phyloP scores from a whole-genome alignment of 2,329 filamentous ascomycete genomes.

The Myriosclerotinia duriaeana region DNA sequence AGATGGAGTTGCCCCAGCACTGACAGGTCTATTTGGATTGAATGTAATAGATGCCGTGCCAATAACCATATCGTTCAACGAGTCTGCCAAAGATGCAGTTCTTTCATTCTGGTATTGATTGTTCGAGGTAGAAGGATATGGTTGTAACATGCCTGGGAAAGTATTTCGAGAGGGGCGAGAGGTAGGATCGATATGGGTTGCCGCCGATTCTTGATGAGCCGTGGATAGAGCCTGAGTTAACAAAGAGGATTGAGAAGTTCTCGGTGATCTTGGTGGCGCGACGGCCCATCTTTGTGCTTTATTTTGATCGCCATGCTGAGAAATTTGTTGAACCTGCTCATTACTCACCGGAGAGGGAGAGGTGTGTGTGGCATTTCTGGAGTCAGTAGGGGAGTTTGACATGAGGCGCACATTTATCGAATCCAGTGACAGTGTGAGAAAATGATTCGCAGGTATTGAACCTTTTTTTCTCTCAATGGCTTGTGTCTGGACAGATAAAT shows the following conservation, averaged over 20 bases:
- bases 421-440: constrained; percentile 36
- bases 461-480: constrained; percentile 26
- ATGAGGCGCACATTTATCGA: constrained; percentile 43
- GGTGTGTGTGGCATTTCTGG: constrained; percentile 41
- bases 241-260: constrained; percentile 34
- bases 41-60: constrained; percentile 22
- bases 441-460: constrained; percentile 38
- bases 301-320: constrained; percentile 32
- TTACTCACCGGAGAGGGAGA: constrained; percentile 32
- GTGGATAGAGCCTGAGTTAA: constrained; percentile 38
- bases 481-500: constrained; percentile 13
- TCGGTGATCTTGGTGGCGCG: constrained; percentile 28
- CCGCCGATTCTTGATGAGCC: constrained; percentile 17
- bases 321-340: constrained; percentile 32
- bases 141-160: background rate
- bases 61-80: constrained; percentile 29
- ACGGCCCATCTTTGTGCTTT: constrained; percentile 30
- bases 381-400: constrained; percentile 39
- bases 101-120: constrained; percentile 29
- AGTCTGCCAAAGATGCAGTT: constrained; percentile 6
- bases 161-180: constrained; percentile 17
- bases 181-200: constrained; percentile 1
- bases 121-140: constrained; percentile 18
- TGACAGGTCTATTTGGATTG: constrained; percentile 25
- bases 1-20: constrained; percentile 29